phyloP scores from a whole-genome alignment of 2,329 filamentous ascomycete genomes.

The Phyllosticta citrichinensis region DNA sequence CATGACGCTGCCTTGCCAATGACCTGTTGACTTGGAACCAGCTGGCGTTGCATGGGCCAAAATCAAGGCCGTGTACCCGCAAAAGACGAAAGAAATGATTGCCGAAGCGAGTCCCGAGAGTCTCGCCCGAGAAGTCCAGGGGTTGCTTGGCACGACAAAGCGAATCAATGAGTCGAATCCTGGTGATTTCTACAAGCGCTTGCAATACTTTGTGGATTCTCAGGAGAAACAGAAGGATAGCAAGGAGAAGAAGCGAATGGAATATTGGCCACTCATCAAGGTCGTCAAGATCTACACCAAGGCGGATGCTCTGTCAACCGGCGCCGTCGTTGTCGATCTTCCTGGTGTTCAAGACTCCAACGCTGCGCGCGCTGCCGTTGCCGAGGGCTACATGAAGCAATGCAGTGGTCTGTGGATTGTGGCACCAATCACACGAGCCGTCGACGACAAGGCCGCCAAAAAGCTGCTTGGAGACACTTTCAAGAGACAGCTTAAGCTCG shows the following conservation, averaged over 20 bases:
- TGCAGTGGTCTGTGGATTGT: constrained; percentile 53
- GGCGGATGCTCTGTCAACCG: constrained; percentile 41
- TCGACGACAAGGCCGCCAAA: constrained; percentile 51
- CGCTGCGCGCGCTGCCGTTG: constrained; percentile 48
- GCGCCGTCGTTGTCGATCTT: constrained; percentile 48
- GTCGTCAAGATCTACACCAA: constrained; percentile 45
- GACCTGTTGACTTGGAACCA: background rate
- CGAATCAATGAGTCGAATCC: constrained; percentile 30
- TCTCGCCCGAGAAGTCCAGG: background rate
- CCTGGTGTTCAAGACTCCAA: constrained; percentile 53
- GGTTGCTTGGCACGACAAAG: constrained; percentile 40
- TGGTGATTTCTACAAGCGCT: constrained; percentile 33
- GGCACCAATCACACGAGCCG: constrained; percentile 50
- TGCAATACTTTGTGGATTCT: constrained; percentile 47
- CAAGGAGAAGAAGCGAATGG: constrained; percentile 18
- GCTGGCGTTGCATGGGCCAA: constrained; percentile 42
- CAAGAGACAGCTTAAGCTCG: constrained; percentile 50
- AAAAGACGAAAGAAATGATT: constrained; percentile 32
- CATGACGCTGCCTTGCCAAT: background rate
- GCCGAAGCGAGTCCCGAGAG: constrained; percentile 24
- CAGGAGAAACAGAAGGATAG: constrained; percentile 38
- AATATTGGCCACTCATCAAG: constrained; percentile 45
- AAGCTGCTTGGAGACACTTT: constrained; percentile 47
- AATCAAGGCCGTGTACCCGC: constrained; percentile 40
- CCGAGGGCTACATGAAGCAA: constrained; percentile 49